phyloP scores from a whole-genome alignment of 352 stramenopile genomes.

The Phytophthora capsici region DNA sequence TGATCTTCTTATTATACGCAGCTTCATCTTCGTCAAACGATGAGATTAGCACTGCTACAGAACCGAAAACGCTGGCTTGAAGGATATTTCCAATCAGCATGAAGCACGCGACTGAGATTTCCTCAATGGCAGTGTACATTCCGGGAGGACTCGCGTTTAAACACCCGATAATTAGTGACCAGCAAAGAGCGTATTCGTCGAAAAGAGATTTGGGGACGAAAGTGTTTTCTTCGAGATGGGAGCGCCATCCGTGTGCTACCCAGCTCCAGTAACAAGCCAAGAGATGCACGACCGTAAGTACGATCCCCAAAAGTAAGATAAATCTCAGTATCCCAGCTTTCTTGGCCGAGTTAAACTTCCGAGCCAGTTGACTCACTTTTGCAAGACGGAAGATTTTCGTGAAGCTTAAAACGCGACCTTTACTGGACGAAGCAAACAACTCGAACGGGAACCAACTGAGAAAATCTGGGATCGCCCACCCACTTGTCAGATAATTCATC shows the following conservation, averaged over 20 bases:
- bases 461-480: constrained; percentile 66
- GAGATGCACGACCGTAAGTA: constrained; percentile 61
- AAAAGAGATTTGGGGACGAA: constrained; percentile 36
- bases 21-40: constrained; percentile 75
- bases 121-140: constrained; percentile 58
- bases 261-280: constrained; percentile 74
- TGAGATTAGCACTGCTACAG: constrained; percentile 65
- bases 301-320: constrained; percentile 52
- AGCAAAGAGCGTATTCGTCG: constrained; percentile 55
- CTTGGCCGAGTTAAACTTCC: constrained; percentile 64
- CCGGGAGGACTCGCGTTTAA: constrained; percentile 65
- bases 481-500: constrained; percentile 57
- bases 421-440: constrained; percentile 34
- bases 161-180: constrained; percentile 64
- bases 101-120: constrained; percentile 69
- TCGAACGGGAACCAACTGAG: constrained; percentile 80
- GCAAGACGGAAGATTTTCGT: constrained; percentile 71
- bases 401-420: constrained; percentile 64
- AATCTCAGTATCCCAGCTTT: constrained; percentile 73
- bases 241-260: constrained; percentile 53
- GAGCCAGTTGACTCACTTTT: constrained; percentile 69
- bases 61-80: constrained; percentile 75
- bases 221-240: constrained; percentile 37
- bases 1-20: constrained; percentile 76
- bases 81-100: constrained; percentile 77